Evolutionary conservation across 2,329 filamentous ascomycete species (phyloP).

Genomic region (Ophiocordyceps camponoti-saundersi): DNA sequence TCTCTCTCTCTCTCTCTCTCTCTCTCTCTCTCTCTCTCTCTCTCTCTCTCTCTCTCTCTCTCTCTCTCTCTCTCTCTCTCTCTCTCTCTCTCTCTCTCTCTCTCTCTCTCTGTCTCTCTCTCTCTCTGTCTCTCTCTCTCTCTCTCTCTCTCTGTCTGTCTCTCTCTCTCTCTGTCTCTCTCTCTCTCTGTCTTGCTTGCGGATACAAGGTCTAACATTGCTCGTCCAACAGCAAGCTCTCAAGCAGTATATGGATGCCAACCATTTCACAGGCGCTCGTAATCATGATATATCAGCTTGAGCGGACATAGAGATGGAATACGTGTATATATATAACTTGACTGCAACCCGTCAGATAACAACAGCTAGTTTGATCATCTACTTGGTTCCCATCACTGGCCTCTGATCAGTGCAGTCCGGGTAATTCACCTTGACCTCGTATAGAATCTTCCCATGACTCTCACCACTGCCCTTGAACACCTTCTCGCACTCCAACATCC

Average conservation of each 20-base stretch:
- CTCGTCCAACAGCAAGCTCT: not conserved
- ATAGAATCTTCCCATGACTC: not conserved
- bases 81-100: too few relatives aligned
- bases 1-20: too few relatives aligned
- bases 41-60: too few relatives aligned
- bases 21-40: too few relatives aligned
- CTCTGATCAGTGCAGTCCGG: not conserved
- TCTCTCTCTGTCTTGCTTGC: too few relatives aligned
- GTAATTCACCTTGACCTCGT: conserved; percentile 1
- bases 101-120: too few relatives aligned
- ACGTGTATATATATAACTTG: not conserved
- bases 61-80: too few relatives aligned
- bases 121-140: too few relatives aligned
- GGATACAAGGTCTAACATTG: not conserved
- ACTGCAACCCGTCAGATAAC: not conserved
- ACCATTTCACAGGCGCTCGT: conserved; percentile 1
- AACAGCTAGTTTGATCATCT: not conserved
- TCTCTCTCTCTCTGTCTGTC: too few relatives aligned
- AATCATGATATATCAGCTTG: conserved; percentile 2
- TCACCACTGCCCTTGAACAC: not conserved
- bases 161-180: too few relatives aligned
- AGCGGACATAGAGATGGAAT: not conserved
- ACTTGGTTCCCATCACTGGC: not conserved
- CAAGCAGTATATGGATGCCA: conserved; percentile 1
- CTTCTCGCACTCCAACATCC: conserved; percentile 1